phyloP scores from a whole-genome alignment of 371 early-diverging fungal species.

The Mortierella sp. region DNA sequence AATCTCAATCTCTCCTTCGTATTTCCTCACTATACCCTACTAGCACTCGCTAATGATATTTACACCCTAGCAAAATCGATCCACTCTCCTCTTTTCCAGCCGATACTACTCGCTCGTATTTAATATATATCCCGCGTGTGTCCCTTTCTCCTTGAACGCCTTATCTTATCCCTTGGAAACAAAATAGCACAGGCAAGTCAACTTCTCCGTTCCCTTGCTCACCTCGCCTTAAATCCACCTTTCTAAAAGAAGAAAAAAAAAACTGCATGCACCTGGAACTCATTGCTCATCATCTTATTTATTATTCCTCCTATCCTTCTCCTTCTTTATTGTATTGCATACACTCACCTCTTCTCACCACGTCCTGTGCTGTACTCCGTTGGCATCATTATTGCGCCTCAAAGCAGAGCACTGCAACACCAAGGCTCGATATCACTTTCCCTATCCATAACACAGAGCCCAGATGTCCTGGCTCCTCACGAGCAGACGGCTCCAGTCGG shows the following conservation, averaged over 20 bases:
- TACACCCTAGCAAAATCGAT: background rate
- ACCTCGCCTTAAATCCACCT: background rate
- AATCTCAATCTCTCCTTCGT: background rate
- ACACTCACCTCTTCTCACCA: background rate
- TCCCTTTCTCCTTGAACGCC: background rate
- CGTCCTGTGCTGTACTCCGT: constrained; percentile 1
- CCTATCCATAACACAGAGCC: constrained; percentile 24
- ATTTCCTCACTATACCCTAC: background rate
- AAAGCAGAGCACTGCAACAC: constrained; percentile 1
- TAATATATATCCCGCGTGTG: background rate
- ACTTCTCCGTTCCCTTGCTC: constrained; percentile 4
- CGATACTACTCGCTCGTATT: background rate
- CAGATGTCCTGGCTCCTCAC: constrained; percentile 58
- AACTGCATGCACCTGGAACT: background rate
- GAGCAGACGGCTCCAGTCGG: constrained; percentile 57
- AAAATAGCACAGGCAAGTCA: constrained; percentile 11
- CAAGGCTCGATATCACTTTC: background rate
- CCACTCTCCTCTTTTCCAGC: background rate
- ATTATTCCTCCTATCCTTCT: constrained; percentile 1
- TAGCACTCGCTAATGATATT: background rate
- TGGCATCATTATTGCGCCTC: background rate
- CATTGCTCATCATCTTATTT: constrained; percentile 8
- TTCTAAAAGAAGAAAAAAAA: background rate
- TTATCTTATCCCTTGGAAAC: constrained; percentile 1
- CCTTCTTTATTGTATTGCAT: constrained; percentile 17